Percentiles rank a stretch among this genome's conserved stretches.
These are phyloP conservation scores for Cyclotella kingstonii DNA, from an alignment of 108 stramenopile genomes.

Conservation along the genomic window DNA sequence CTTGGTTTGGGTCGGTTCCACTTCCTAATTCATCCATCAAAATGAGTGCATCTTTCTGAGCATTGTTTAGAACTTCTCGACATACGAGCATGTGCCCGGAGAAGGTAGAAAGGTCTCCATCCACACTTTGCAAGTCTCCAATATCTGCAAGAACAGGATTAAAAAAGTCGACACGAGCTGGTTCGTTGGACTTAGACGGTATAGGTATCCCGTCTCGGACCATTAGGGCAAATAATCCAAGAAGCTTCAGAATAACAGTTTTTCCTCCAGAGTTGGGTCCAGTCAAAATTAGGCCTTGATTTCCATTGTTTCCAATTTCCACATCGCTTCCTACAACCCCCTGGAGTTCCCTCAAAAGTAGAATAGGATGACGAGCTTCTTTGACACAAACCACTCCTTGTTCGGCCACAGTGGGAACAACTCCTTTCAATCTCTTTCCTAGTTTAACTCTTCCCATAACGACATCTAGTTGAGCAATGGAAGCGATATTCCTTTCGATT, in stretches of 20 bases:
- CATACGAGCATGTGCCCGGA: slow-evolving; percentile 91
- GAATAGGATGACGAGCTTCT: slow-evolving; percentile 88
- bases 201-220: slow-evolving; percentile 87
- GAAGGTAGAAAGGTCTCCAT: slow-evolving; percentile 92
- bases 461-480: slow-evolving; percentile 77
- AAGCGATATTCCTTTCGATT: slow-evolving; percentile 50
- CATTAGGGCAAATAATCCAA: slow-evolving; percentile 89
- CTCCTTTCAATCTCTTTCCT: slow-evolving; percentile 62
- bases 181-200: slow-evolving; percentile 46
- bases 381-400: slow-evolving; percentile 76
- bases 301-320: slow-evolving; percentile 66
- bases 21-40: slow-evolving; percentile 94
- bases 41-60: slow-evolving; percentile 72
- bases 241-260: slow-evolving; percentile 88
- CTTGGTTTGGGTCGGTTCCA: slow-evolving; percentile 94
- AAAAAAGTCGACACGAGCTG: slow-evolving; percentile 84
- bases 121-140: slow-evolving; percentile 92
- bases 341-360: slow-evolving; percentile 66
- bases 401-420: slow-evolving; percentile 75
- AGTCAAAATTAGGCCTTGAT: slow-evolving; percentile 85
- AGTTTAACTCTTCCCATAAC: slow-evolving; percentile 68
- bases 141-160: slow-evolving; percentile 90
- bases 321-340: slow-evolving; percentile 87
- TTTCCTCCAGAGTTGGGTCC: slow-evolving; percentile 95
- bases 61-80: slow-evolving; percentile 66